Conservation (phyloP, 805 yeast genomes). For the Teunomyces cretensis region DNA sequence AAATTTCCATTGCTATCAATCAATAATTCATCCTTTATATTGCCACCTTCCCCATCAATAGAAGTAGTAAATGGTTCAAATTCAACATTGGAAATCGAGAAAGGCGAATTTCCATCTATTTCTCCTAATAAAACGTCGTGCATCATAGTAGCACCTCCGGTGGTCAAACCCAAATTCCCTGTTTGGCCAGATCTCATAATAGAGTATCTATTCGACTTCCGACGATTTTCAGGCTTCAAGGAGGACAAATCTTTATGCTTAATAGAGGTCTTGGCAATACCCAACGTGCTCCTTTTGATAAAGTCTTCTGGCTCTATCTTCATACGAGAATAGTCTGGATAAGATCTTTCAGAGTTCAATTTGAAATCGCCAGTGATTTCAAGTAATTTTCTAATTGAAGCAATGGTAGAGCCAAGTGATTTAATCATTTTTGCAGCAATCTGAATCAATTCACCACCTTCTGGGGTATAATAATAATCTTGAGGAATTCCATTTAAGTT, state of each 20-base stretch:
- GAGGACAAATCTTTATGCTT: conserved; percentile 23
- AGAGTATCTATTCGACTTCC: conserved; percentile 43
- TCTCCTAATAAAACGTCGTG: conserved; percentile 32
- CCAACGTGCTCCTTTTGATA: conserved; percentile 59
- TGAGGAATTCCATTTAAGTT: not conserved
- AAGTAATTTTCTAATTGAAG: conserved; percentile 51
- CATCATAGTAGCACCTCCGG: conserved; percentile 48
- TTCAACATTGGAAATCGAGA: conserved; percentile 34
- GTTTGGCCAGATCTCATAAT: conserved; percentile 51
- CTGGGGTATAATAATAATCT: conserved; percentile 56
- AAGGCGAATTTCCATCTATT: conserved; percentile 28
- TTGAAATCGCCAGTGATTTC: conserved; percentile 66
- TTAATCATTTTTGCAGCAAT: conserved; percentile 61
- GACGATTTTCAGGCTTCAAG: conserved; percentile 14
- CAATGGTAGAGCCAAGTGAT: conserved; percentile 48
- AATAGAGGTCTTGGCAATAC: conserved; percentile 44
- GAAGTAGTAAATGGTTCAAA: conserved; percentile 33
- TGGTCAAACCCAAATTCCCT: conserved; percentile 46
- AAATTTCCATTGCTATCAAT: conserved; percentile 52
- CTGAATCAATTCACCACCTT: conserved; percentile 64
- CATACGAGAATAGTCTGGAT: conserved; percentile 62
- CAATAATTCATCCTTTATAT: conserved; percentile 47
- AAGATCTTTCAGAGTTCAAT: conserved; percentile 56
- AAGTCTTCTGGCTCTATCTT: conserved; percentile 60
- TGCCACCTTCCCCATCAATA: conserved; percentile 9